Evolutionary conservation across 305 asterid species (phyloP).

Genomic region (Petunia hybrid): DNA sequence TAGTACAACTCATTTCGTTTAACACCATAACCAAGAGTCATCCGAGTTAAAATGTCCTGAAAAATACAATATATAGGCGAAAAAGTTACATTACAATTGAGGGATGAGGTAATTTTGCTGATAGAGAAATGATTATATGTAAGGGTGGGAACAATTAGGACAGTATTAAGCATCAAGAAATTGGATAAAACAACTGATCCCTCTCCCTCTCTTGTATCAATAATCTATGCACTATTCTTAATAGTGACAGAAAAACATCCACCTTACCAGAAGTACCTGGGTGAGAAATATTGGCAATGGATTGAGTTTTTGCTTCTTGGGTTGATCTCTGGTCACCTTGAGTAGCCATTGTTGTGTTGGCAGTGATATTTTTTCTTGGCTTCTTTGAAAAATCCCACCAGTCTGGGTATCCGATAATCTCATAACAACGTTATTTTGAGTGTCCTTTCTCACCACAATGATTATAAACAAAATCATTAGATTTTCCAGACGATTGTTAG

Average conservation of each 20-base stretch:
- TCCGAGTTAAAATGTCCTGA: slow-evolving; percentile 23
- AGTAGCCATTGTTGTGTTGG: not conserved
- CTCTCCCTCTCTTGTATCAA: not conserved
- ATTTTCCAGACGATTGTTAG: not conserved
- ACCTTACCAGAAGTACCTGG: not conserved
- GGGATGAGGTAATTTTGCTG: not conserved
- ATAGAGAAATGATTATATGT: slow-evolving; percentile 22
- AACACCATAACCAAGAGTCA: slow-evolving; percentile 31
- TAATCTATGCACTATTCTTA: slow-evolving; percentile 21
- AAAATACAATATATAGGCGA: slow-evolving; percentile 21
- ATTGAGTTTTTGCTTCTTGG: not conserved
- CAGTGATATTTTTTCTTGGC: not conserved
- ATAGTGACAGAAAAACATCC: not conserved
- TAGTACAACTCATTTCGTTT: not conserved
- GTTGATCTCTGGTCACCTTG: not conserved
- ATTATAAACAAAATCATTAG: not conserved
- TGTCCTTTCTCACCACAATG: slow-evolving; percentile 24
- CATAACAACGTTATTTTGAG: slow-evolving; percentile 1
- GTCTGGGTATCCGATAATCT: slow-evolving; percentile 28
- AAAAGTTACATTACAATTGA: slow-evolving; percentile 21
- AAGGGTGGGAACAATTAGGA: slow-evolving; percentile 32
- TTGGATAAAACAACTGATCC: not conserved
- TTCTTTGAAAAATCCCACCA: slow-evolving; percentile 35
- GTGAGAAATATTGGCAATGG: not conserved
- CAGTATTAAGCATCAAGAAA: not conserved